Evolutionary conservation across 805 yeast species (phyloP).

Genomic region (Ogataea siamensis): DNA sequence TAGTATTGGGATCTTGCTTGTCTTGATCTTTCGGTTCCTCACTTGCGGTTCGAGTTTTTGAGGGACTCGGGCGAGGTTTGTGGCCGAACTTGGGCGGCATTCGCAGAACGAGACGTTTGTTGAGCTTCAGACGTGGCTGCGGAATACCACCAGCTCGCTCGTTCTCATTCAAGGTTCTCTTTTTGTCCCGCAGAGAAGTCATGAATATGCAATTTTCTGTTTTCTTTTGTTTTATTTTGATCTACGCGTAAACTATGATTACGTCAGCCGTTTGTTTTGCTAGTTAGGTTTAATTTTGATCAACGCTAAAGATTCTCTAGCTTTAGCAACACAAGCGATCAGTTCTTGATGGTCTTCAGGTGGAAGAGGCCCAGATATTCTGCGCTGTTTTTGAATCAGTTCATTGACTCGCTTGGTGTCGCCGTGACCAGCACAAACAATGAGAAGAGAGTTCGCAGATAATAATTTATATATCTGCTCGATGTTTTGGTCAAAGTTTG

Average conservation of each 20-base stretch:
- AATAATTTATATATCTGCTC: conserved; percentile 46
- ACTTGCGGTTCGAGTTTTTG: conserved; percentile 4
- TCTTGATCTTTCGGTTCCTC: conserved; percentile 2
- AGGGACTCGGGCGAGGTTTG: conserved; percentile 2
- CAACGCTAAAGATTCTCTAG: conserved; percentile 61
- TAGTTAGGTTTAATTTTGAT: conserved; percentile 29
- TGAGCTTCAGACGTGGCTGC: conserved; percentile 16
- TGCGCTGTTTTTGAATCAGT: background rate
- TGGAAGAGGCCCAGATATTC: conserved; percentile 2
- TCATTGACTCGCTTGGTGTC: conserved; percentile 28
- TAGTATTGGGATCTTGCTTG: background rate
- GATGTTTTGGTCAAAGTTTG: conserved; percentile 47
- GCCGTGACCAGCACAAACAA: conserved; percentile 64
- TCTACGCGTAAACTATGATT: conserved; percentile 6
- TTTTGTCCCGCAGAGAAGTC: conserved; percentile 16
- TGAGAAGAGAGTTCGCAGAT: conserved; percentile 58
- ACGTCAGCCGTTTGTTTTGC: conserved; percentile 1
- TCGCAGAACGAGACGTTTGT: conserved; percentile 20
- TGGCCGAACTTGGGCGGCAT: conserved; percentile 20
- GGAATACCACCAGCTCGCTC: conserved; percentile 8
- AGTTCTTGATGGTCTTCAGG: conserved; percentile 7
- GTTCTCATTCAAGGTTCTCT: conserved; percentile 16
- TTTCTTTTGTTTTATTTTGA: conserved; percentile 9
- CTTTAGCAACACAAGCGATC: conserved; percentile 30
- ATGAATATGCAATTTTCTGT: conserved; percentile 3